Evolutionary conservation across 768 basidiomycete genomes (phyloP).

Genomic region (Boletus tylopilopsis): DNA sequence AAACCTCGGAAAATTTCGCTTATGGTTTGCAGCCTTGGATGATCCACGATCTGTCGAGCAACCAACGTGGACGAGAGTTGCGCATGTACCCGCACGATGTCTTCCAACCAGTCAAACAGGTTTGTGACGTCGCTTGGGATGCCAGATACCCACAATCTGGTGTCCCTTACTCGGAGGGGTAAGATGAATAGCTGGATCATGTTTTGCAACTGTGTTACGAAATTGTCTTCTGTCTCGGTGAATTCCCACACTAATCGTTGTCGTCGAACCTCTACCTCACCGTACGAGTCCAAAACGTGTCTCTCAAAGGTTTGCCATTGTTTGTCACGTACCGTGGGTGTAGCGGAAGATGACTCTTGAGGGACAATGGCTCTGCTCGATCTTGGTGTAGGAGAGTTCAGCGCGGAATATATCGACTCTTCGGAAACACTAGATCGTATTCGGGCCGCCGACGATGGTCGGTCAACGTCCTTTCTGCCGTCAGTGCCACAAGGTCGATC

Average conservation of each 20-base stretch:
- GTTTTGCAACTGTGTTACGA: slow-evolving; percentile 61
- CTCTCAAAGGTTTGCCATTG: slow-evolving; percentile 23
- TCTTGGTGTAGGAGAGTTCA: slow-evolving; percentile 10
- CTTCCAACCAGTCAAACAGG: slow-evolving; percentile 86
- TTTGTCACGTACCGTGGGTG: slow-evolving; percentile 11
- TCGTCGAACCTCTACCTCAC: slow-evolving; percentile 51
- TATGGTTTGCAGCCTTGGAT: slow-evolving; percentile 47
- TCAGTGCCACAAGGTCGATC: slow-evolving; percentile 1
- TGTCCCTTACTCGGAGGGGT: slow-evolving; percentile 71
- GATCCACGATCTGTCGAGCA: slow-evolving; percentile 37
- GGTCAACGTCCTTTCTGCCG: not conserved
- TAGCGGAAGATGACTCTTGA: slow-evolving; percentile 7
- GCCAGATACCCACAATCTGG: slow-evolving; percentile 74
- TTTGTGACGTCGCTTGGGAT: slow-evolving; percentile 67
- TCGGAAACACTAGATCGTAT: slow-evolving; percentile 19
- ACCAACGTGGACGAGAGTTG: slow-evolving; percentile 53
- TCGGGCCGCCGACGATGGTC: slow-evolving; percentile 4
- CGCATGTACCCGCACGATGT: slow-evolving; percentile 74
- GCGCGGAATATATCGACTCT: slow-evolving; percentile 24
- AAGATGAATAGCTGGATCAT: slow-evolving; percentile 72
- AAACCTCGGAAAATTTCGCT: slow-evolving; percentile 58
- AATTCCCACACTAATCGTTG: slow-evolving; percentile 71
- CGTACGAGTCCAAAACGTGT: slow-evolving; percentile 33
- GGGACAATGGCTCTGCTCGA: slow-evolving; percentile 8
- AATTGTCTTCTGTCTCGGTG: slow-evolving; percentile 60